Base-by-base conservation (phyloP, 2,329 filamentous ascomycete genomes). In the Kalaharituber pfeilii region DNA sequence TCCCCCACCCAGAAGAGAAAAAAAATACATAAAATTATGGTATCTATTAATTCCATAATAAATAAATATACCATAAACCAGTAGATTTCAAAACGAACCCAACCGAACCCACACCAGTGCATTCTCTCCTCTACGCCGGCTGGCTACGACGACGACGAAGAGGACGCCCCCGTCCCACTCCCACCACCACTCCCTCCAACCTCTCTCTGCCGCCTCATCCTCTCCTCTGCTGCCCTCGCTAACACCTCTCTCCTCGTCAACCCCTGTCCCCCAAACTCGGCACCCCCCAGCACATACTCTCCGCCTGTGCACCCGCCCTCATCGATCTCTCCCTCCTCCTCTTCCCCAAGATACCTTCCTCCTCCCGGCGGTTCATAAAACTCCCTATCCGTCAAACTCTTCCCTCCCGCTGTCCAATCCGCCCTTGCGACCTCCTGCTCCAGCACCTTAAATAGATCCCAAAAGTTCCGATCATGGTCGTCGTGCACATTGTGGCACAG, bases 401-500 rank as follows among this genome's bases (percentile, higher is more conserved):
- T 71, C 0, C 88, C 88, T 0, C 80, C 79, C 24, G 75, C 74
- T 64, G 74, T 81, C 81, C 84, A 94, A 70, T 95, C 87, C 15
- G 77, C 83, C 50, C 71, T 72, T 55, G 83, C 81, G 2, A 95
- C 89, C 71, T 95, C 89, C 51, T 75, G 75, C 72, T 96, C 88
- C 8, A 61, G 47, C 71, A 82, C 76, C 62, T 80, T 81, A 61
- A 85, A 94, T 63, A 98, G 68, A 52, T 86, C 78, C 89, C 91
- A 96, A 65, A 98, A 98, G 49, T 84, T 71, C 18, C 79, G 73
- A 68, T 96, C 87, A 67, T 98, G 91, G 0, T 83, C 79, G 0
- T 83, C 75, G 69, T 83, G 82, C 8, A 94, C 85, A 63, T 94
- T 95, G 68, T 98, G 91, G 60, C 88, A 82, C 18, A 98, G 73